phyloP scores from a whole-genome alignment of 257 asterid genomes.

The Phtheirospermum japonicum region DNA sequence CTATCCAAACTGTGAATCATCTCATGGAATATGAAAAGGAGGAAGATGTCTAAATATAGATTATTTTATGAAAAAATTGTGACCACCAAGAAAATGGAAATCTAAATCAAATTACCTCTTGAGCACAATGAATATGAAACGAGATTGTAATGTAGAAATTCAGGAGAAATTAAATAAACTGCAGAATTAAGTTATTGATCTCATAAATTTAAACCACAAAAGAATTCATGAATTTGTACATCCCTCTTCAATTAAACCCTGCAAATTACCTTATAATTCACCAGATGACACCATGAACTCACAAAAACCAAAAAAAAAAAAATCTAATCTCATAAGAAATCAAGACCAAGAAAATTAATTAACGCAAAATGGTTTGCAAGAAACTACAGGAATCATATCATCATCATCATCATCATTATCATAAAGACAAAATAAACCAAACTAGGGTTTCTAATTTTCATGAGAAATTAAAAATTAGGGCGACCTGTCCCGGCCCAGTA shows the following conservation, averaged over 20 bases:
- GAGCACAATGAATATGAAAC: too few relatives aligned
- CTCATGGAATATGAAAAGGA: too few relatives aligned
- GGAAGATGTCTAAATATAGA: too few relatives aligned
- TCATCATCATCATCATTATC: background rate
- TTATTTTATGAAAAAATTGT: too few relatives aligned
- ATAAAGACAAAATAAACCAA: constrained; percentile 7
- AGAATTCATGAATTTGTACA: constrained; percentile 48
- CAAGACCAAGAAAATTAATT: constrained; percentile 8
- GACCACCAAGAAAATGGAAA: too few relatives aligned
- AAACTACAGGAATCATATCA: constrained; percentile 18
- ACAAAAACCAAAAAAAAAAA: constrained; percentile 4
- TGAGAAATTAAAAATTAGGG: constrained; percentile 46
- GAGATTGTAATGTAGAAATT: too few relatives aligned
- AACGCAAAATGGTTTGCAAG: constrained; percentile 26
- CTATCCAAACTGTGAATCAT: too few relatives aligned
- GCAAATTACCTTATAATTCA: background rate
- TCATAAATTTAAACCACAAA: constrained; percentile 27
- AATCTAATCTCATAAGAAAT: constrained; percentile 15
- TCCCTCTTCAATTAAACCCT: constrained; percentile 25
- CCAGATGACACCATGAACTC: constrained; percentile 35
- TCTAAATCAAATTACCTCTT: too few relatives aligned
- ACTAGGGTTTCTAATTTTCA: constrained; percentile 14
- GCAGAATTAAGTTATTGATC: constrained; percentile 7
- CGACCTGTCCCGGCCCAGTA: constrained; percentile 70
- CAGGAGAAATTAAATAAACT: constrained; percentile 1